Base-by-base conservation (phyloP, 225 moss, liverwort and hornwort genomes). In the Polytrichum formosum region DNA sequence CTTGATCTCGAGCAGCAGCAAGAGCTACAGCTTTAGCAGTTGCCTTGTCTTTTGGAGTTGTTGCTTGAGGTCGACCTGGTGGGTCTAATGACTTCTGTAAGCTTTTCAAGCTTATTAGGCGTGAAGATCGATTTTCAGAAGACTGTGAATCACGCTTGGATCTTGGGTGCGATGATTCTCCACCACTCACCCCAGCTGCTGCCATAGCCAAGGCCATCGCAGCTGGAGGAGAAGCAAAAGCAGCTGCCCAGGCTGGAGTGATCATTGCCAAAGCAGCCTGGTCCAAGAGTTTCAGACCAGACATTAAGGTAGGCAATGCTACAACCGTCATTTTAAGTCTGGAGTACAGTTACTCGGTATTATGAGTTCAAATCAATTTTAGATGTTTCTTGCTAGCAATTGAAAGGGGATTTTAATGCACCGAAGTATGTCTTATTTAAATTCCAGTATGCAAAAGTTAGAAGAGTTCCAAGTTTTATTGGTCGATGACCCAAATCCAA, bases 191-290 rank as follows among this genome's bases (percentile, higher is more conserved):
- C 73, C 97, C 97, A 76, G 97, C 97, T 75, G 86, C 94, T 69
- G 94, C 90, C 94, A 94, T 94, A 25, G 94, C 97, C 53, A 98
- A 81, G 27, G 97, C 97, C 94, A 94, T 92, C 53, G 94, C 94
- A 75, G 94, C 97, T 67, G 97, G 91, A 75, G 97, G 97, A 53
- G 97, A 98, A 65, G 97, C 97, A 85, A 98, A 94, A 62, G 97
- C 88, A 77, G 94, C 91, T 60, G 97, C 91, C 97, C 97, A 98
- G 55, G 94, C 97, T 63, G 94, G 94, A 62, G 97, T 86, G 25
- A 94, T 91, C 92, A 98, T 94, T 26, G 94, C 83, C 77, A 98
- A 80, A 65, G 92, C 92, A 73, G 97, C 97, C 97, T 98, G 79
- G 56, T 66, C 67, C 70, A 30, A 70, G 66, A 20, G 58, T 21